Base-by-base conservation (phyloP, 805 yeast genomes). In the Debaryomyces hansenii region DNA sequence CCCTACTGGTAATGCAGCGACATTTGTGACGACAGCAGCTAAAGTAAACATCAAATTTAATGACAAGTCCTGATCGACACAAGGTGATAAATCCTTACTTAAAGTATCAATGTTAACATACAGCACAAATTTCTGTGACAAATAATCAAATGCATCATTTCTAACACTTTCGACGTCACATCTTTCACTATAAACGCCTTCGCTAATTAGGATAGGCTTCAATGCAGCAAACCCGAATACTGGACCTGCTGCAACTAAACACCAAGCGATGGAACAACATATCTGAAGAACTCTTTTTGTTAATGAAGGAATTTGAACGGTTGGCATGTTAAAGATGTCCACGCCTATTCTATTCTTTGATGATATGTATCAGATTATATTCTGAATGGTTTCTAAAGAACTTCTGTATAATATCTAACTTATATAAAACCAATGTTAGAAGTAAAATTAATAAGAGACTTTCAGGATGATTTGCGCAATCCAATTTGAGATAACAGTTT, bases 151-250 rank as follows among this genome's bases (percentile, higher is more conserved):
- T 35, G 38, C 38, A 14, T 35, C 14, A 12, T 15, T 16, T 4
- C 16, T 10, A 10, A 16, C 21, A 4, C 12, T 31, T 15, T 4
- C 24, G n/a, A 48, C 33, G 10, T 70, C 60, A 61, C 97, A 91
- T 6, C 71, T 59, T 1, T 83, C 79, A 20, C 75, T 64, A 58
- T 91, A 92, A 3, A 91, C 85, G 3, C 92, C 90, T 60, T 92
- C 91, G 8, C 74, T 63, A 15, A 90, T 77, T 37, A 92, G 68
- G 9, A 91, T 80, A 5, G 96, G 95, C 60, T 92, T 92, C 45
- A 91, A 70, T 3, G 98, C 97, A 20, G 97, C 97, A 70, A 91
- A 91, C 4, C 98, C 98, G 74, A 91, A 91, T 11, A 91, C 84
- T 1, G 95, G 90, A 5, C 97, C 98, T 0, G 96, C 97, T 0